Evolutionary conservation across 2,329 filamentous ascomycete species (phyloP).

Genomic region (Botryosphaeria dothidea): DNA sequence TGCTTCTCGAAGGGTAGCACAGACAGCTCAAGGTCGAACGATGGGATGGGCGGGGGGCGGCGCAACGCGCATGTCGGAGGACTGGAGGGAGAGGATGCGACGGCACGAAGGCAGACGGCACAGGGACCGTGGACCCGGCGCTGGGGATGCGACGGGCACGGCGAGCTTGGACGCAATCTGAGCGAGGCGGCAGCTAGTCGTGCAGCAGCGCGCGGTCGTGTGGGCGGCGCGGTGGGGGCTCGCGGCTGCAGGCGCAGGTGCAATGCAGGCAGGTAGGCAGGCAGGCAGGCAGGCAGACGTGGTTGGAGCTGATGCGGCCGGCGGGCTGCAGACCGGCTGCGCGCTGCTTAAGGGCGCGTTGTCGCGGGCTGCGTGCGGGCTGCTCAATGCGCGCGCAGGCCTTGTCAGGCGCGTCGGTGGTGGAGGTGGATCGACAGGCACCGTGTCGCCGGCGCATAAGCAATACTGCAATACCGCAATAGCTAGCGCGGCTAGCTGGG

Average conservation of each 20-base stretch:
- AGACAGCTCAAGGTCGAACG: not conserved
- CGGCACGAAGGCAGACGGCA: too few species aligned
- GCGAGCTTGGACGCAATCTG: slow-evolving; percentile 11
- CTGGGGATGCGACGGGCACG: slow-evolving; percentile 12
- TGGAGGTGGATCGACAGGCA: slow-evolving; percentile 2
- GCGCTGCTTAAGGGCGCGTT: slow-evolving; percentile 1
- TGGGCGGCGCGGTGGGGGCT: not conserved
- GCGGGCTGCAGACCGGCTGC: too few species aligned
- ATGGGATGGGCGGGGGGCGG: not conserved
- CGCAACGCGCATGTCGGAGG: not conserved
- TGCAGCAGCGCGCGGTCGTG: not conserved
- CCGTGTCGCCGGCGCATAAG: not conserved
- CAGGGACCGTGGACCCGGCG: slow-evolving; percentile 10
- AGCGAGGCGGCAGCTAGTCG: slow-evolving; percentile 1
- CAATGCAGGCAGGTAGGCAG: slow-evolving; percentile 4
- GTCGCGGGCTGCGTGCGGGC: not conserved
- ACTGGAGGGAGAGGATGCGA: not conserved
- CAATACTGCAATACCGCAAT: too few species aligned
- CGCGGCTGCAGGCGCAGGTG: not conserved
- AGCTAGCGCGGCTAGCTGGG: too few species aligned
- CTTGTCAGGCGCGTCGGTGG: not conserved
- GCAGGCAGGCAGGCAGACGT: not conserved
- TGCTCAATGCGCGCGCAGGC: not conserved
- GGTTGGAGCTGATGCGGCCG: too few species aligned
- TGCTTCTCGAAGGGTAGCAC: slow-evolving; percentile 13